Evolutionary conservation across 345 rosid species (phyloP).

Genomic region (Arabis hirsuta): DNA sequence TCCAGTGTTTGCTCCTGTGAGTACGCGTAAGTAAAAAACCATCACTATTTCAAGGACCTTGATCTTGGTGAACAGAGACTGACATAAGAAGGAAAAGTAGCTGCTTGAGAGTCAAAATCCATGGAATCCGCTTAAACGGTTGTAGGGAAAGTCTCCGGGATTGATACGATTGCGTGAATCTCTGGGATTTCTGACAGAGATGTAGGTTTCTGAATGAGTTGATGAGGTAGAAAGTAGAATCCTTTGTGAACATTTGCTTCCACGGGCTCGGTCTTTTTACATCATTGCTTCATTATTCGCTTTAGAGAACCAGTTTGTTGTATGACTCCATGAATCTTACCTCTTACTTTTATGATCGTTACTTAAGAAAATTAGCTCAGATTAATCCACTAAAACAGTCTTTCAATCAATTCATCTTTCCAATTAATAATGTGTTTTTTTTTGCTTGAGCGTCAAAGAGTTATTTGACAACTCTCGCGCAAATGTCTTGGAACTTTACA

Average conservation of each 20-base stretch:
- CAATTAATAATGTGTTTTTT: too few relatives aligned
- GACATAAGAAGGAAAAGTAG: slow-evolving; percentile 1
- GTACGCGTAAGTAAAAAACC: slow-evolving; percentile 53
- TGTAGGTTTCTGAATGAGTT: slow-evolving; percentile 11
- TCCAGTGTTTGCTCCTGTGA: slow-evolving; percentile 86
- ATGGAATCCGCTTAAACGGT: slow-evolving; percentile 7
- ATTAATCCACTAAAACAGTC: too few relatives aligned
- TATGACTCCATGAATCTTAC: slow-evolving; percentile 26
- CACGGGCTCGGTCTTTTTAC: slow-evolving; percentile 29
- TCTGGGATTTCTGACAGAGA: slow-evolving; percentile 10
- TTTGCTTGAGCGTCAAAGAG: too few relatives aligned
- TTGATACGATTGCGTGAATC: slow-evolving; percentile 6
- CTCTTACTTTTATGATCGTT: slow-evolving; percentile 21
- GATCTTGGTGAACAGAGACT: slow-evolving; percentile 6
- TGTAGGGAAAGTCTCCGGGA: slow-evolving; percentile 14
- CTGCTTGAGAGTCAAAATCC: slow-evolving; percentile 18
- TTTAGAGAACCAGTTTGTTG: slow-evolving; percentile 18
- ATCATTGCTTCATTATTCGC: slow-evolving; percentile 15
- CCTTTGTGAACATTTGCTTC: slow-evolving; percentile 33
- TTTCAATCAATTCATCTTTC: too few relatives aligned
- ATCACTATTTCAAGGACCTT: slow-evolving; percentile 5
- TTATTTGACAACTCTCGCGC: too few relatives aligned
- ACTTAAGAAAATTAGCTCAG: slow-evolving; percentile 1
- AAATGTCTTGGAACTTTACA: too few relatives aligned
- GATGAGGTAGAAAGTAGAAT: slow-evolving; percentile 37